phyloP scores from a whole-genome alignment of 805 yeast species.

The Cyberlindnera misumaiensis region DNA sequence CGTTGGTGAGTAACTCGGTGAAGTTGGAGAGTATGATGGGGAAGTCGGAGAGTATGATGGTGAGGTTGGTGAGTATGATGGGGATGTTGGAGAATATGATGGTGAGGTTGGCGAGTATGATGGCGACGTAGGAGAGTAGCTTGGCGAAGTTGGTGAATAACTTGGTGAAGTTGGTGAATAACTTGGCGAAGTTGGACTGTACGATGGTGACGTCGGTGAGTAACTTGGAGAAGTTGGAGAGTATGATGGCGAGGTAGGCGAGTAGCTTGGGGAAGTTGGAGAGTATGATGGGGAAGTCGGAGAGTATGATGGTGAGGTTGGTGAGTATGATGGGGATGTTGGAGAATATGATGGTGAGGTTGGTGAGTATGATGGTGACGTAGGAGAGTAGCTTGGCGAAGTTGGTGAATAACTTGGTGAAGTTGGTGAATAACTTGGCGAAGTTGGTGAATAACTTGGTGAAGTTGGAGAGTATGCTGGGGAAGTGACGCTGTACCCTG shows the following conservation, averaged over 20 bases:
- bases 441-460: conserved; percentile 51
- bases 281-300: conserved; percentile 37
- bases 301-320: conserved; percentile 37
- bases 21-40: conserved; percentile 76
- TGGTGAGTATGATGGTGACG: conserved; percentile 54
- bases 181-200: conserved; percentile 68
- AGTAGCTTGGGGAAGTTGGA: conserved; percentile 22
- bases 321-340: conserved; percentile 34
- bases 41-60: conserved; percentile 71
- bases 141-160: conserved; percentile 65
- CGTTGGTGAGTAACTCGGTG: conserved; percentile 72
- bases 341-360: conserved; percentile 48
- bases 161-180: conserved; percentile 73
- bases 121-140: conserved; percentile 65
- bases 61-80: conserved; percentile 71
- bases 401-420: conserved; percentile 53
- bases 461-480: conserved; percentile 75
- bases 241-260: conserved; percentile 14
- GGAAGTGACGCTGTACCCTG: conserved; percentile 58
- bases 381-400: conserved; percentile 48
- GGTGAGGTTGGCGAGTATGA: conserved; percentile 73
- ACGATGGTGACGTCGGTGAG: conserved; percentile 62
- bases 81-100: conserved; percentile 60
- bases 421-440: conserved; percentile 55
- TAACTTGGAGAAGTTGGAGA: conserved; percentile 56